phyloP scores from a whole-genome alignment of 495 filamentous ascomycete genomes.

The Hypomontagnella submonticulosa region DNA sequence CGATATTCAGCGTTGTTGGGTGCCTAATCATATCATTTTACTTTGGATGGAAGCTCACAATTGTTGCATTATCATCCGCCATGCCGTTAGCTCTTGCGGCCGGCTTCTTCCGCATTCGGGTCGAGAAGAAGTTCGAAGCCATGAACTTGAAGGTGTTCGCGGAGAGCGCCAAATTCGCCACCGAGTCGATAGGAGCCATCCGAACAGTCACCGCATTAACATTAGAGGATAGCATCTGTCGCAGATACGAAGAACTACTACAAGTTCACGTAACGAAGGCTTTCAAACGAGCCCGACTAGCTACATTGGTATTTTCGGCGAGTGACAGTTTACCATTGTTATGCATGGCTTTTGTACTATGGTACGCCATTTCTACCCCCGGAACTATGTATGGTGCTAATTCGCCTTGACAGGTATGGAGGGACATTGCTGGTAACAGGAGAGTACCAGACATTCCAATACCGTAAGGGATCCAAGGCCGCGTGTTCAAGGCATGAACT shows the following conservation, averaged over 20 bases:
- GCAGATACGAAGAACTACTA: slow-evolving; percentile 62
- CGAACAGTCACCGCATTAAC: slow-evolving; percentile 67
- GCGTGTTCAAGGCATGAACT: slow-evolving; percentile 12
- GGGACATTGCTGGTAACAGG: slow-evolving; percentile 54
- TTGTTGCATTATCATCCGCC: slow-evolving; percentile 60
- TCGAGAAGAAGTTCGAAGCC: slow-evolving; percentile 64
- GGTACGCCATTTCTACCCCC: slow-evolving; percentile 54
- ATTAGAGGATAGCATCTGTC: slow-evolving; percentile 62
- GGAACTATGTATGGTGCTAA: neutral
- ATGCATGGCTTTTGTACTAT: slow-evolving; percentile 67
- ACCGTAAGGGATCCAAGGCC: slow-evolving; percentile 46
- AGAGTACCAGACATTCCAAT: slow-evolving; percentile 59
- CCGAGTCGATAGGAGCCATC: slow-evolving; percentile 66
- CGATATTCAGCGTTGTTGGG: slow-evolving; percentile 60
- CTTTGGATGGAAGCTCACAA: slow-evolving; percentile 68
- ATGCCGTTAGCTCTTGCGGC: slow-evolving; percentile 60
- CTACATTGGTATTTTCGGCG: slow-evolving; percentile 62
- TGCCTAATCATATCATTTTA: slow-evolving; percentile 62
- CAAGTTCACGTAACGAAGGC: slow-evolving; percentile 62
- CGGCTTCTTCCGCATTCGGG: slow-evolving; percentile 62
- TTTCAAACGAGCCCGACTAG: slow-evolving; percentile 61
- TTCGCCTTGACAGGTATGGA: slow-evolving; percentile 50
- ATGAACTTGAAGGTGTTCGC: slow-evolving; percentile 64
- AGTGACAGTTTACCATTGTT: slow-evolving; percentile 63
- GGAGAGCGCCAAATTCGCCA: slow-evolving; percentile 66